phyloP scores from a whole-genome alignment of 2,329 filamentous ascomycete species.

The Ophiognomonia clavigignenti-juglandacearum region DNA sequence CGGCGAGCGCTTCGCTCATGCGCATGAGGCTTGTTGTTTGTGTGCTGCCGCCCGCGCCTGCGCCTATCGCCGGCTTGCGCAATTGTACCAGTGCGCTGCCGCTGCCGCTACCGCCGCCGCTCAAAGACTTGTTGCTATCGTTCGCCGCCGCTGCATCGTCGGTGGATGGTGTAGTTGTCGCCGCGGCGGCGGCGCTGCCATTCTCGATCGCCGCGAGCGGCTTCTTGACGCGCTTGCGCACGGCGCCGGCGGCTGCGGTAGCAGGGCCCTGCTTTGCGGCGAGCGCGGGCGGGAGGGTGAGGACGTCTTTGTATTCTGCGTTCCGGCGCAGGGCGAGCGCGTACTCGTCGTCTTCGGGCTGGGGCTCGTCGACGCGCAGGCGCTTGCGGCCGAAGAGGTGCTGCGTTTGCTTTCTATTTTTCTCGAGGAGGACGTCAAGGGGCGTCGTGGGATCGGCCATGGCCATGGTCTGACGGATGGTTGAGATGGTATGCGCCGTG shows the following conservation, averaged over 20 bases:
- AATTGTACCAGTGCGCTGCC: constrained; percentile 30
- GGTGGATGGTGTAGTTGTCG: constrained; percentile 61
- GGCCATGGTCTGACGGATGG: no score
- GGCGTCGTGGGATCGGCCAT: no score
- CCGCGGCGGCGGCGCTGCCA: constrained; percentile 27
- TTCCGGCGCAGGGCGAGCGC: constrained; percentile 55
- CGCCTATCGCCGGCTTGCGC: constrained; percentile 18
- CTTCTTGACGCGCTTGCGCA: constrained; percentile 60
- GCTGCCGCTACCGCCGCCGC: constrained; percentile 18
- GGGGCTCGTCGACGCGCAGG: constrained; percentile 32
- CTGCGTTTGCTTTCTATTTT: no score
- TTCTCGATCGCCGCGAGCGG: constrained; percentile 25
- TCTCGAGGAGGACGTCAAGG: no score
- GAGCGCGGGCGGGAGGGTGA: constrained; percentile 70
- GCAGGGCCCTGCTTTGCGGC: constrained; percentile 69
- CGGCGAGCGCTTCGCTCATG: constrained; percentile 24
- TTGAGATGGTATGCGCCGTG: no score
- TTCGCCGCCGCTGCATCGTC: constrained; percentile 52
- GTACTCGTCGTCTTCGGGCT: constrained; percentile 34
- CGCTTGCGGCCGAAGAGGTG: constrained; percentile 29
- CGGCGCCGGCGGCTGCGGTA: constrained; percentile 50
- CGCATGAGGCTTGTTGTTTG: constrained; percentile 31
- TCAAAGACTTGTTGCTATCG: constrained; percentile 19
- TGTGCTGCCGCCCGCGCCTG: constrained; percentile 25
- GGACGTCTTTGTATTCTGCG: constrained; percentile 73